Evolutionary conservation across 305 asterid genomes (phyloP), one percentile per base, ranked within the genome.

Genomic region (Petunia hybrid): DNA sequence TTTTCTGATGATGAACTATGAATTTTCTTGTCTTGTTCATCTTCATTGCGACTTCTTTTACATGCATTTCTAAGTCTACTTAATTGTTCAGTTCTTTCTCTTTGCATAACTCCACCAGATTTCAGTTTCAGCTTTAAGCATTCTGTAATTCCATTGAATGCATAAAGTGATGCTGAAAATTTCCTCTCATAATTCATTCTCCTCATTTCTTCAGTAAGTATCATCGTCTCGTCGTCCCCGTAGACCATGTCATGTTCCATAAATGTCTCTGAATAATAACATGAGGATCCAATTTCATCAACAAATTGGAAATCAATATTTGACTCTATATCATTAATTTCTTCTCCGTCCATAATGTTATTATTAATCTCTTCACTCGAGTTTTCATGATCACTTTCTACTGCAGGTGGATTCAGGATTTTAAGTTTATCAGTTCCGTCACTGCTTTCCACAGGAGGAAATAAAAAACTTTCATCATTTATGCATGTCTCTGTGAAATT

Each of bases 171-270:
- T 36, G 97, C 97, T 1, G 97, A 93, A 77, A 88, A 88, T 80
- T 91, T 91, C 87, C 97, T 86, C 88, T 93, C 97, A 40, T 91
- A 93, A 60, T 81, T 89, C 94, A 92, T 89, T 82, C 97, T 89
- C 84, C 86, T 89, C 95, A 90, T 89, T 0, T 89, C 90, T 77
- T 92, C 97, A 46, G 84, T 89, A 57, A 88, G 36, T 84, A 84
- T 86, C 65, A 79, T 43, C 0, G 91, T 86, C 82, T 91, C 95
- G 43, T 59, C 64, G 2, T 89, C 89, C 13, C 84, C 89, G 16
- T 81, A 83, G 5, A 31, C 78, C 85, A 76, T 85, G 87, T 83
- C 89, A 12, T 82, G 78, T 73, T 73, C 90, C 85, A 83, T 77
- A 22, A 22, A 22, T 1, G 85, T 82, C 39, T 84, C 84, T 9